Percentiles rank a stretch among this genome's conserved stretches.
These are phyloP conservation scores for Eimeria necatrix DNA, from an alignment of 169 alveolate genomes.

Conservation along the genomic window DNA sequence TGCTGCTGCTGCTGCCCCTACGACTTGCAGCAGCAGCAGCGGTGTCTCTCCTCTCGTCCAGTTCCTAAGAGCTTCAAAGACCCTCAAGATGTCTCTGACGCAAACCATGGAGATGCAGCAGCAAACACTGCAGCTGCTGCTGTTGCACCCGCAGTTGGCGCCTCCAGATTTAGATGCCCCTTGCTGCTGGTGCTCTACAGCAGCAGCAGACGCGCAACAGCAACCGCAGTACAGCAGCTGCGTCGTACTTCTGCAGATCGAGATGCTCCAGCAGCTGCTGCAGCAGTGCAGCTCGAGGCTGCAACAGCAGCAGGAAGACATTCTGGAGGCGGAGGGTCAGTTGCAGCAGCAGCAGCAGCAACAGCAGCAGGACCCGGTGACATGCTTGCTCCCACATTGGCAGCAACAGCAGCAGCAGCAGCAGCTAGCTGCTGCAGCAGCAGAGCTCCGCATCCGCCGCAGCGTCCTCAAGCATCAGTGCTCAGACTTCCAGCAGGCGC, in stretches of 20 bases:
- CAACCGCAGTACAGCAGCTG: slow-evolving; percentile 48
- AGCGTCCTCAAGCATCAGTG: slow-evolving; percentile 61
- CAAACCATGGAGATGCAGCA: slow-evolving; percentile 68
- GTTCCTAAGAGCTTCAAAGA: neutral
- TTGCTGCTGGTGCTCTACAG: slow-evolving; percentile 72
- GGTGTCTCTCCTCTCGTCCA: slow-evolving; percentile 66
- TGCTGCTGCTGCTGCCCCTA: slow-evolving; percentile 5
- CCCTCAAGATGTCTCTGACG: slow-evolving; percentile 25
- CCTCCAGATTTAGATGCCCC: slow-evolving; percentile 53
- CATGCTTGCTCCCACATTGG: slow-evolving; percentile 18
- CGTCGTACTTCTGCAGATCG: slow-evolving; percentile 68
- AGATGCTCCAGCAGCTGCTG: slow-evolving; percentile 67
- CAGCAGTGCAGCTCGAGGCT: slow-evolving; percentile 47
- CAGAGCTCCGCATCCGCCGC: slow-evolving; percentile 68
- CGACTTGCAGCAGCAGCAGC: slow-evolving; percentile 37
- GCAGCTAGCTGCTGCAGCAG: slow-evolving; percentile 61
- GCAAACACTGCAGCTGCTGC: slow-evolving; percentile 74
- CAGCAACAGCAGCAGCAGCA: slow-evolving; percentile 64
- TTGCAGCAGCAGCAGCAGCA: slow-evolving; percentile 40
- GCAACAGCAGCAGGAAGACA: slow-evolving; percentile 47
- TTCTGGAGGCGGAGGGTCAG: neutral
- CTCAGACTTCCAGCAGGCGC: slow-evolving; percentile 42
- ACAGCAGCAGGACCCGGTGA: slow-evolving; percentile 14
- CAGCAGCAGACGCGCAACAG: slow-evolving; percentile 44
- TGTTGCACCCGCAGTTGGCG: slow-evolving; percentile 59